phyloP scores from a whole-genome alignment of 495 filamentous ascomycete genomes.

The Aspergillus taichungensis region DNA sequence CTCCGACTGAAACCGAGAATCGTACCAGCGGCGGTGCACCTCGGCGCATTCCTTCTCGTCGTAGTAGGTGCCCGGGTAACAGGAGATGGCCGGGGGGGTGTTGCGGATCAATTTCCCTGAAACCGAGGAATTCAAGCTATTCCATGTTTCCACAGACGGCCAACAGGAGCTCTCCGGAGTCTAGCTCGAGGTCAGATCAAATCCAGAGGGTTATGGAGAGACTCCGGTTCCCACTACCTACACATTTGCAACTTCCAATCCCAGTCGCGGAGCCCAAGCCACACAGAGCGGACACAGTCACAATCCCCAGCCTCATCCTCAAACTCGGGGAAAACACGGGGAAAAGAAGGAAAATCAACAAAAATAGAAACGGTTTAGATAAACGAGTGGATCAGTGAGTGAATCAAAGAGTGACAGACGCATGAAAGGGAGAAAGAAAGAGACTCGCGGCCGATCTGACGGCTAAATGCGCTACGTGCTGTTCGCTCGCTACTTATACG shows the following conservation, averaged over 20 bases:
- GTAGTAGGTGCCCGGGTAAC: slow-evolving; percentile 35
- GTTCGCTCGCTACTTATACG: no score
- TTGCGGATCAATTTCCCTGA: slow-evolving; percentile 44
- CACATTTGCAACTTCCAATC: slow-evolving; percentile 7
- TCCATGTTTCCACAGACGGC: slow-evolving; percentile 31
- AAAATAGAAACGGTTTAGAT: no score
- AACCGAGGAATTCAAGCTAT: slow-evolving; percentile 32
- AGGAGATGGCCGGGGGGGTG: slow-evolving; percentile 45
- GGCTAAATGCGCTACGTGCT: no score
- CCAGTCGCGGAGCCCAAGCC: neutral
- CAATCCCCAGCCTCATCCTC: no score
- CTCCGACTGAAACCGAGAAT: slow-evolving; percentile 17
- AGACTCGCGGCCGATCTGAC: no score
- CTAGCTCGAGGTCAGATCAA: slow-evolving; percentile 1
- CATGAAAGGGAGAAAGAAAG: no score
- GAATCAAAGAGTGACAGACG: no score
- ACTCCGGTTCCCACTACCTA: neutral
- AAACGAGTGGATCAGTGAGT: no score
- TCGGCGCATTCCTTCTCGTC: slow-evolving; percentile 17
- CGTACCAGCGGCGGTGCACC: slow-evolving; percentile 18
- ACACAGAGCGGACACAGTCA: neutral
- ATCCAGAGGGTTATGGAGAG: neutral
- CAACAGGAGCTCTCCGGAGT: slow-evolving; percentile 32
- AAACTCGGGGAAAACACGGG: no score
- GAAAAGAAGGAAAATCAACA: no score